Conservation (phyloP, 1,284 basidiomycete genomes). For the Leccinum insolens region DNA sequence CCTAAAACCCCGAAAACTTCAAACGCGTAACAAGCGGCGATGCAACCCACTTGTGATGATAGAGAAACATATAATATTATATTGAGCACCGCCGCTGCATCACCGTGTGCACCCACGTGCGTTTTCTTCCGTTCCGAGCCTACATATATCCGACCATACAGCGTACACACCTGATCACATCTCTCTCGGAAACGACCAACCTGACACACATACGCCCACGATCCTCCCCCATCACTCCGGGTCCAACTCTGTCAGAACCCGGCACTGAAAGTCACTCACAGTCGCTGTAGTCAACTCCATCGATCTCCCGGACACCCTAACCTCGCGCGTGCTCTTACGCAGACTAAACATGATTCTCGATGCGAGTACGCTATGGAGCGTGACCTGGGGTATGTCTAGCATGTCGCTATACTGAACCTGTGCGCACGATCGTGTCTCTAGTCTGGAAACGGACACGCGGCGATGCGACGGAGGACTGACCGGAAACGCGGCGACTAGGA, state of each 20-base stretch:
- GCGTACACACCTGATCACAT: too few species aligned
- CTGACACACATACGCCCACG: neutral
- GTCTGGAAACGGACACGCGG: neutral
- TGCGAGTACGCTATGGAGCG: conserved; percentile 1
- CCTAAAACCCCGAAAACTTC: neutral
- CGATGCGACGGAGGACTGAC: neutral
- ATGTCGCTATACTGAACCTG: neutral
- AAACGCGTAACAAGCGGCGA: neutral
- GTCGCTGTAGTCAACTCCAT: neutral
- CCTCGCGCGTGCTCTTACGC: neutral
- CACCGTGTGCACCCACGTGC: too few species aligned
- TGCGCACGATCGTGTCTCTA: neutral
- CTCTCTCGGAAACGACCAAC: too few species aligned
- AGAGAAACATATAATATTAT: too few species aligned
- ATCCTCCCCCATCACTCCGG: neutral
- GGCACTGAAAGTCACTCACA: neutral
- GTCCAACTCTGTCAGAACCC: neutral
- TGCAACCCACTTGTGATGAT: neutral
- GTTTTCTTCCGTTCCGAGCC: too few species aligned
- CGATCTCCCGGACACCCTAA: neutral
- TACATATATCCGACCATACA: too few species aligned
- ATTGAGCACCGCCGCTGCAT: too few species aligned
- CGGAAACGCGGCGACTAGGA: neutral
- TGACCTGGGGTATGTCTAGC: neutral
- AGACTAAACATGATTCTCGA: neutral